phyloP scores from a whole-genome alignment of 73 alveolate species.

The Stentor coeruleus region DNA sequence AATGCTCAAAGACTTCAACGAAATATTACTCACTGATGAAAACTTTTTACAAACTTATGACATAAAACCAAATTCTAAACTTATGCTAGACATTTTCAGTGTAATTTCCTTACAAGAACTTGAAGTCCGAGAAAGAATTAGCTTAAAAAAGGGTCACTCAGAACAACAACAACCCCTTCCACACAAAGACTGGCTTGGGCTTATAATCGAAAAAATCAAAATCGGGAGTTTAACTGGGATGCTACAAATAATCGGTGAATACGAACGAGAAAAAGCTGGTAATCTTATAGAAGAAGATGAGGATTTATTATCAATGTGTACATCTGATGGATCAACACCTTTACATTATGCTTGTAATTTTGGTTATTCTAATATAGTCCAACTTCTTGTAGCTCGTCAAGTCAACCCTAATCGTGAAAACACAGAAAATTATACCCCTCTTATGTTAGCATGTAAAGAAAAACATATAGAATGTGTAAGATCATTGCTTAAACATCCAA shows the following conservation, averaged over 20 bases:
- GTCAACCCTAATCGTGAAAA: not conserved
- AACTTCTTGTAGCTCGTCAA: slow-evolving; percentile 34
- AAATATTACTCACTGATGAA: slow-evolving; percentile 8
- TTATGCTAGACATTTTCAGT: not conserved
- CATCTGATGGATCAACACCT: slow-evolving; percentile 50
- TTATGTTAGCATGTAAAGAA: slow-evolving; percentile 31
- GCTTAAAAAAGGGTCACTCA: too few species aligned
- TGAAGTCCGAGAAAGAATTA: too few species aligned
- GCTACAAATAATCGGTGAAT: not conserved
- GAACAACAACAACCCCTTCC: too few species aligned
- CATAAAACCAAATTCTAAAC: not conserved
- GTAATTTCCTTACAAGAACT: not conserved
- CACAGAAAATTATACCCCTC: slow-evolving; percentile 32
- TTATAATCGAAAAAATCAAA: not conserved
- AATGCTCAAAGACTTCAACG: not conserved
- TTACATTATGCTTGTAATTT: slow-evolving; percentile 61
- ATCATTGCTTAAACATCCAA: not conserved
- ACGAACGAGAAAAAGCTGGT: slow-evolving; percentile 40
- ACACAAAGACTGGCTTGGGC: slow-evolving; percentile 2
- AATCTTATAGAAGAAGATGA: slow-evolving; percentile 44
- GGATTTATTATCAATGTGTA: slow-evolving; percentile 40
- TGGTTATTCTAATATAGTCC: slow-evolving; percentile 53
- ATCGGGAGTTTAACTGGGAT: not conserved
- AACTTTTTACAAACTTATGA: not conserved
- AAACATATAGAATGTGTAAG: not conserved